Base-by-base conservation (phyloP, 495 filamentous ascomycete genomes). In the Venustampulla echinocandica region DNA sequence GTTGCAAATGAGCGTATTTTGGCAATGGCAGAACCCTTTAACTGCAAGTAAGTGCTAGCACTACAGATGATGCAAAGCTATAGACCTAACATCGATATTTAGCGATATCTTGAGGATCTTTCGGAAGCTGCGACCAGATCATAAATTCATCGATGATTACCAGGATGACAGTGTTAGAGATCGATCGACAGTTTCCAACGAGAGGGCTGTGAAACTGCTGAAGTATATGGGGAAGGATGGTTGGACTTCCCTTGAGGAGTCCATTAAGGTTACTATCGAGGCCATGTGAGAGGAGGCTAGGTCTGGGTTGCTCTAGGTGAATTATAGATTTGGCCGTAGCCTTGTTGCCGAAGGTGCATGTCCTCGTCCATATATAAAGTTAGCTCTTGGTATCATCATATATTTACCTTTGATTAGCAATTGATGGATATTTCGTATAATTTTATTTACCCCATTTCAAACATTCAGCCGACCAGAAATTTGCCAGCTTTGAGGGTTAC, bases 1-100 rank as follows among this genome's bases (percentile, higher is more conserved):
- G 63, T 72, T 4, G 53, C 64, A 23, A 61, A 64, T 2, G 62
- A 73, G 54, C 62, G 74, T 0, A 59, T 79, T 22, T 69, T 76
- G 50, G 71, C 62, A 2, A 72, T 44, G 25, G 50, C 50, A 25
- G 27, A 25, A 9, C 50, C 50, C 6, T 53, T 35, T 15, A 44
- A 43, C 27, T 17, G 2, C 15, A 46, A 46, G 49, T 51, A 46
- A 30, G 42, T 41, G 10, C 7, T 19, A 6, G 10, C 11, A 2
- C 15, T 40, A 35, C 17, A 30, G 22, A n/a, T 24, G 2, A 17
- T 19, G n/a, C n/a, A n/a, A n/a, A n/a, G n/a, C n/a, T n/a, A n/a
- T n/a, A n/a, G n/a, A n/a, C n/a, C n/a, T n/a, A n/a, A n/a, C n/a
- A n/a, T n/a, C n/a, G n/a, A n/a, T 32, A 1, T 4, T 22, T 11